phyloP scores from a whole-genome alignment of 2,329 filamentous ascomycete genomes.

The Elsinoe ampelina region DNA sequence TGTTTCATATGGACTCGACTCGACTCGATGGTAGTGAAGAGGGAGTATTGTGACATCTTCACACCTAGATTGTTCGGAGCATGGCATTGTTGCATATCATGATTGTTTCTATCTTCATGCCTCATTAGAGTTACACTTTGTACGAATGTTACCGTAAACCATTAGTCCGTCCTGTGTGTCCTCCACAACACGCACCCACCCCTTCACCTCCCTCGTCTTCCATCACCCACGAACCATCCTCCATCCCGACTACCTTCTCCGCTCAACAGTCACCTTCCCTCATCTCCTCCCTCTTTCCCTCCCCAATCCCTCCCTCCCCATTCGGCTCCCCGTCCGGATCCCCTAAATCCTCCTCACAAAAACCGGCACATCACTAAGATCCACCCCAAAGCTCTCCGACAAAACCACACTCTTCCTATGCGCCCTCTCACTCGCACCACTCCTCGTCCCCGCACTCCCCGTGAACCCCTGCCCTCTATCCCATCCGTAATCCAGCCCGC shows the following conservation, averaged over 20 bases:
- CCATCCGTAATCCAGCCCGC: slow-evolving; percentile 31
- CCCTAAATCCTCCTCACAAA: slow-evolving; percentile 24
- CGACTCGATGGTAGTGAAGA: no score
- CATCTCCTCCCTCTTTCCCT: background rate
- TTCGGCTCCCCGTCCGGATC: background rate
- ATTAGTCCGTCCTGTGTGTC: background rate
- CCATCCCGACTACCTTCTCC: no score
- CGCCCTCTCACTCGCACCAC: slow-evolving; percentile 19
- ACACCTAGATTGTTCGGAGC: background rate
- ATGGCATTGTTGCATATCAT: background rate
- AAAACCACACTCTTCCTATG: slow-evolving; percentile 28
- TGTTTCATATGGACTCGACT: no score
- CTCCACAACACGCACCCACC: background rate
- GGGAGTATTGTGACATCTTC: background rate
- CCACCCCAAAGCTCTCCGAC: slow-evolving; percentile 28
- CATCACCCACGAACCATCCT: no score
- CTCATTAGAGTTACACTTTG: slow-evolving; percentile 9
- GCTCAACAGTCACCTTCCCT: background rate
- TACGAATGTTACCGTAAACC: slow-evolving; percentile 6
- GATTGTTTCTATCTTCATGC: background rate
- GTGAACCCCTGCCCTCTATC: slow-evolving; percentile 27
- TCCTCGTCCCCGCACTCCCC: slow-evolving; percentile 30
- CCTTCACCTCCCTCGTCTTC: background rate
- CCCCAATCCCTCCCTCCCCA: background rate
- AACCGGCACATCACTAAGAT: slow-evolving; percentile 33